Base-by-base conservation (phyloP, 805 yeast species). In the Lachancea lanzarotensis region DNA sequence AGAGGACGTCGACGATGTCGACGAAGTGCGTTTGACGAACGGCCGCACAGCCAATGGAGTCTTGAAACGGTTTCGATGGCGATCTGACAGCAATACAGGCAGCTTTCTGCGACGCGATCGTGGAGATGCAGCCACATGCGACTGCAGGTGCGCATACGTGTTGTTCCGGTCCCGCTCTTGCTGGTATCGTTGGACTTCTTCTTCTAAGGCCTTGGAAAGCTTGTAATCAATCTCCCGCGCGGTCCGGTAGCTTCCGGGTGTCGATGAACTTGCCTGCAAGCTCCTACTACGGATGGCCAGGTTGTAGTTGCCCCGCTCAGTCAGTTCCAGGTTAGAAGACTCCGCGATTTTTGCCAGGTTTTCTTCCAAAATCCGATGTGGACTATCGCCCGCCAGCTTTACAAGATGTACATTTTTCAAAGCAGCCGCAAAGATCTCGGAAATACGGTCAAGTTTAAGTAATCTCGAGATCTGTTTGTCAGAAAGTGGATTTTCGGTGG, bases 271-370 rank as follows among this genome's bases (percentile, higher is more conserved):
- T 16, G 43, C 32, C 18, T 51, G 48, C 31, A 48, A 17, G 10
- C 54, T 42, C 45, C 60, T 52, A 11, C 10, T n/a, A 11, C 31
- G 37, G 11, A 34, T 17, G 10, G 36, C 16, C 9, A 42, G 42
- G 38, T 65, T 57, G 40, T 62, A 65, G 13, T 45, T 50, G 1
- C 71, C 70, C 31, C 64, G 63, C 3, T 63, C 67, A 6, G 68
- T 69, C 17, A 67, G 47, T 29, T 52, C 51, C 27, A 60, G 59
- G 7, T 33, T 42, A 35, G 56, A 55, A 7, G 45, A 44, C n/a
- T 55, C 49, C 12, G 70, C 55, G 3, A 54, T 48, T 8, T 45
- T 45, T 22, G 52, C 55, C 19, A 70, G 38, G 8, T 59, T 60
- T n/a, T 59, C 42, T 35, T 62, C 56, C 25, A 68, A 45, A 9